These are phyloP conservation scores for Sclerotiophoma versabilis DNA, from an alignment of 2,329 filamentous ascomycete species.

Conservation along the genomic window DNA sequence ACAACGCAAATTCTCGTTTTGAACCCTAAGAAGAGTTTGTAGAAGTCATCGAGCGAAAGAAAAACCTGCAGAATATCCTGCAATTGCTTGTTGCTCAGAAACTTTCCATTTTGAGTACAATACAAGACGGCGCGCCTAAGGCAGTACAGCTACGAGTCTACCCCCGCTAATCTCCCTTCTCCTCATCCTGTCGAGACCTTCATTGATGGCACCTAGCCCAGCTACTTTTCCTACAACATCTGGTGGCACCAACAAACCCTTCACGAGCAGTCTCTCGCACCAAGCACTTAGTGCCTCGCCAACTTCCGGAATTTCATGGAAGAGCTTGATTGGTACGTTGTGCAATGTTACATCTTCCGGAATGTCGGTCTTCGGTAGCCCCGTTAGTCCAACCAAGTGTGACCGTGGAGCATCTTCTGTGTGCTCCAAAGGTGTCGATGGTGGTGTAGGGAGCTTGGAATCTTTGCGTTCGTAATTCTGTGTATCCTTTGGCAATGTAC, in stretches of 20 bases:
- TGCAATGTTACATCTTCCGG: conserved; percentile 62
- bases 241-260: conserved; percentile 63
- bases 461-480: conserved; percentile 16
- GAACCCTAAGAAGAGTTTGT: too few species aligned
- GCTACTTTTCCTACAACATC: conserved; percentile 70
- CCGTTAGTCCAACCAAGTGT: conserved; percentile 73
- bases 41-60: too few species aligned
- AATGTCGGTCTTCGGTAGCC: conserved; percentile 65
- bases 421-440: conserved; percentile 30
- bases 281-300: conserved; percentile 70
- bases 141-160: conserved; percentile 61
- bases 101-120: not conserved
- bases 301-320: conserved; percentile 70
- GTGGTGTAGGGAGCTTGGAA: conserved; percentile 36
- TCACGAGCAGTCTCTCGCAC: conserved; percentile 70
- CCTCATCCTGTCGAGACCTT: conserved; percentile 70
- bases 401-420: conserved; percentile 35
- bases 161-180: conserved; percentile 72
- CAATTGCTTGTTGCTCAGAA: not conserved
- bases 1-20: too few species aligned
- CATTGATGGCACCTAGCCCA: conserved; percentile 72
- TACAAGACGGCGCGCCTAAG: not conserved
- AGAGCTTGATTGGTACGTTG: conserved; percentile 76
- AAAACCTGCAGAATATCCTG: not conserved
- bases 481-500: conserved; percentile 22